Evolutionary conservation across 2,329 filamentous ascomycete species (phyloP).

Genomic region (Trichoderma atrobrunneum): DNA sequence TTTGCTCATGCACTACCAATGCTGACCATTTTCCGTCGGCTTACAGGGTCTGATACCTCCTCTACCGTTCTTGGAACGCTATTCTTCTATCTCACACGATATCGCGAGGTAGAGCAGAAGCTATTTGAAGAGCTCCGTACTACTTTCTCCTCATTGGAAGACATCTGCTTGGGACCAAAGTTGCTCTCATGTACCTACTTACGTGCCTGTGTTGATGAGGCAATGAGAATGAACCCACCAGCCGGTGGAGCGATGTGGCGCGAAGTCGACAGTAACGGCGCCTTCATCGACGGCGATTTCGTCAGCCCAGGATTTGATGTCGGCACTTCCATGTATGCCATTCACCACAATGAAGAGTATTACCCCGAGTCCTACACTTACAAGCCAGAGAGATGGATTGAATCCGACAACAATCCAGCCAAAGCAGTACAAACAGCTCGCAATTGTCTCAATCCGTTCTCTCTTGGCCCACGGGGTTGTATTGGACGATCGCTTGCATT

Average conservation of each 20-base stretch:
- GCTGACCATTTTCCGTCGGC: background rate
- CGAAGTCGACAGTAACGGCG: background rate
- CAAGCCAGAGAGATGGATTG: constrained; percentile 18
- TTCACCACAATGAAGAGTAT: constrained; percentile 14
- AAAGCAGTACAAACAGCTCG: background rate
- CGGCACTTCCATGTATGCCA: background rate
- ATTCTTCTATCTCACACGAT: constrained; percentile 40
- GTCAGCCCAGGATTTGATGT: constrained; percentile 6
- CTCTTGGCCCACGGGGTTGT: background rate
- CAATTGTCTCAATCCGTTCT: background rate
- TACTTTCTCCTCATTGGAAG: constrained; percentile 32
- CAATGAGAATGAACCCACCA: constrained; percentile 6
- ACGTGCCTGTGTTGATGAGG: constrained; percentile 35
- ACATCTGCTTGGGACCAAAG: constrained; percentile 33
- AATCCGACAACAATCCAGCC: background rate
- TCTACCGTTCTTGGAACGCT: constrained; percentile 5
- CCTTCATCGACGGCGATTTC: constrained; percentile 15
- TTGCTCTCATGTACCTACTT: constrained; percentile 39
- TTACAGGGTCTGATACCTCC: background rate
- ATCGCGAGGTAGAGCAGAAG: constrained; percentile 31
- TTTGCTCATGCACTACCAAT: background rate
- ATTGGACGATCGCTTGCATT: background rate
- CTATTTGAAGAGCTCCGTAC: constrained; percentile 33
- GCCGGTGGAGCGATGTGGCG: constrained; percentile 2
- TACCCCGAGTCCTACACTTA: constrained; percentile 2